Evolutionary conservation across 345 rosid genomes (phyloP), one percentile per base, ranked within the genome.

Genomic region (Hibiscus trionum): DNA sequence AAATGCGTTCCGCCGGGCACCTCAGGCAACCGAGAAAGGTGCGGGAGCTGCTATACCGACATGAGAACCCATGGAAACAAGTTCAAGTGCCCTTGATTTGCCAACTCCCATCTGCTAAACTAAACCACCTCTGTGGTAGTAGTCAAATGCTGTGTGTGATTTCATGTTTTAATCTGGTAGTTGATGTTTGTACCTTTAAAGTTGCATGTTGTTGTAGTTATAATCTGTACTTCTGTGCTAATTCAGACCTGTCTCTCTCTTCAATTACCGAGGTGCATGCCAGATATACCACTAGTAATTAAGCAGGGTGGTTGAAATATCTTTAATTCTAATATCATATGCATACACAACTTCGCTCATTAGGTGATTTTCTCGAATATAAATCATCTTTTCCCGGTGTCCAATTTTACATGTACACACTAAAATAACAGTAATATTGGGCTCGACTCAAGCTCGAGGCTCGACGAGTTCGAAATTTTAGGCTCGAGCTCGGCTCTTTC

Each of bases 1-100:
- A 78, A 78, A 69, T 86, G 90, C 64, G 90, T 86, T 3, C 90
- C 90, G 12, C 90, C 85, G 0, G 90, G 90, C 17, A 84, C 90
- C 26, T 75, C 81, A 1, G 88, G 90, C 19, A 84, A 84, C 77
- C 73, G 85, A 75, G 82, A 84, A 67, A 10, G 66, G 65, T 86
- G 90, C 52, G 90, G 90, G 14, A 75, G 75, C 61, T 86, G 90
- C 77, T 86, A 86, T 66, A 86, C 88, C 21, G 90, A 83, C 29
- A 86, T 86, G 90, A 83, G 73, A 27, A 83, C 88, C 46, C 90
- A 86, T 42, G 80, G 78, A 26, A 86, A 86, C 75, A 80, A 56
- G 73, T 73, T 82, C 75, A 83, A 86, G 78, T 84, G 90, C 77
- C 90, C 88, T 80, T 84, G 62, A 53, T 49, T 50, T 2, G 44